Conservation (phyloP, 164 flowering plant species). For the Annona cherimola region DNA sequence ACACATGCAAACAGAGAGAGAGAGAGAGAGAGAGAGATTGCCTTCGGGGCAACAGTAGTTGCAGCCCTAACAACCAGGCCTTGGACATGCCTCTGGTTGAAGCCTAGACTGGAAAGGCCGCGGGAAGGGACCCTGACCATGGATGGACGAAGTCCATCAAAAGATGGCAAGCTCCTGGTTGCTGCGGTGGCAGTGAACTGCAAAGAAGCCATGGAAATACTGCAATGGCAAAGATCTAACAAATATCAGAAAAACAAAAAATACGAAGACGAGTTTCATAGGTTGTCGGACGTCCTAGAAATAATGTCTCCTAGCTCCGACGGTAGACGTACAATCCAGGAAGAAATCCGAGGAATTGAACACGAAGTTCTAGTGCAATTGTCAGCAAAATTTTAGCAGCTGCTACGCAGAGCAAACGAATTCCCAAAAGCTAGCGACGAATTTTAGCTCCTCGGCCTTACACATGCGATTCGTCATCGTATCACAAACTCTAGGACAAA, state of each 20-base stretch:
- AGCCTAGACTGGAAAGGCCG: constrained; percentile 3
- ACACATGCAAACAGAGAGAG: background rate
- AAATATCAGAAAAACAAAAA: background rate
- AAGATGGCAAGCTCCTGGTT: constrained; percentile 34
- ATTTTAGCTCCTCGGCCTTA: background rate
- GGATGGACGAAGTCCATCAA: constrained; percentile 46
- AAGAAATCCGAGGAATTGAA: too few relatives aligned
- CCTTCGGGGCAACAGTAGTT: constrained; percentile 86
- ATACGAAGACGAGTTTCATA: background rate
- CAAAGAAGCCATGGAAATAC: constrained; percentile 43
- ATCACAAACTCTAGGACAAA: too few relatives aligned
- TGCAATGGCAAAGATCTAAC: background rate
- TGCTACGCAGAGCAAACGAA: background rate
- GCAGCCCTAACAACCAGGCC: constrained; percentile 75
- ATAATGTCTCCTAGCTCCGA: too few relatives aligned
- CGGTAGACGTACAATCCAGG: too few relatives aligned
- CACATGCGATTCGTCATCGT: too few relatives aligned
- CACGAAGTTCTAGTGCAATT: too few relatives aligned
- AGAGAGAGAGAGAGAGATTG: constrained; percentile 8
- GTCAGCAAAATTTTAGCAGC: too few relatives aligned
- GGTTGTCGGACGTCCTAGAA: background rate
- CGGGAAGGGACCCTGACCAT: constrained; percentile 11
- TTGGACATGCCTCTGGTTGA: constrained; percentile 7
- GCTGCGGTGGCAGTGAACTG: constrained; percentile 37
- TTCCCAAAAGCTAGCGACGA: background rate